phyloP scores from a whole-genome alignment of 2,329 filamentous ascomycete species.

The Alternaria sp. region DNA sequence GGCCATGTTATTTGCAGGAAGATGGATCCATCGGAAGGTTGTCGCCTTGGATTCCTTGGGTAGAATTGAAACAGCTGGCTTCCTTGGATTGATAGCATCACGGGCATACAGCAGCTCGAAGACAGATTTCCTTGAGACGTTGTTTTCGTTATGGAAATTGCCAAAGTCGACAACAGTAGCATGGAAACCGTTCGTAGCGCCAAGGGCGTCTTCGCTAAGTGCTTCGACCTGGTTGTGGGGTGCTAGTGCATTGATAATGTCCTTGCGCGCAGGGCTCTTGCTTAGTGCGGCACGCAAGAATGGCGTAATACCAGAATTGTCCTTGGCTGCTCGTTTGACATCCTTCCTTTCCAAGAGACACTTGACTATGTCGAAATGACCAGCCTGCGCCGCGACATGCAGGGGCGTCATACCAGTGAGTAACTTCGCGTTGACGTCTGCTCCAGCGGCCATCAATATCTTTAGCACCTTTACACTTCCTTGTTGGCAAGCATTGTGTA shows the following conservation, averaged over 20 bases:
- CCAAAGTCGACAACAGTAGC: slow-evolving; percentile 53
- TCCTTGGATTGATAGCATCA: slow-evolving; percentile 44
- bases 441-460: slow-evolving; percentile 41
- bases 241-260: slow-evolving; percentile 54
- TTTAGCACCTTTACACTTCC: slow-evolving; percentile 43
- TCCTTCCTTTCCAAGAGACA: slow-evolving; percentile 47
- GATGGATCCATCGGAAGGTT: slow-evolving; percentile 56
- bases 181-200: slow-evolving; percentile 49
- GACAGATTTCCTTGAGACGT: slow-evolving; percentile 42
- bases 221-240: slow-evolving; percentile 52
- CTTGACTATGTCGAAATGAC: slow-evolving; percentile 49
- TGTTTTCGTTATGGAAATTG: slow-evolving; percentile 48
- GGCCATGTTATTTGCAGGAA: slow-evolving; percentile 61
- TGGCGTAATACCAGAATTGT: slow-evolving; percentile 56
- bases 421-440: slow-evolving; percentile 44
- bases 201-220: slow-evolving; percentile 44
- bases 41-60: slow-evolving; percentile 53
- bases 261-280: slow-evolving; percentile 41
- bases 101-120: slow-evolving; percentile 49
- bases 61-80: slow-evolving; percentile 47
- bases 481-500: slow-evolving; percentile 48
- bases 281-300: slow-evolving; percentile 54
- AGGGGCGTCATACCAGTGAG: slow-evolving; percentile 49
- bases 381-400: slow-evolving; percentile 49
- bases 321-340: slow-evolving; percentile 50